Evolutionary conservation across 169 alveolate genomes (phyloP).

Genomic region (Plasmodium reichenowi): DNA sequence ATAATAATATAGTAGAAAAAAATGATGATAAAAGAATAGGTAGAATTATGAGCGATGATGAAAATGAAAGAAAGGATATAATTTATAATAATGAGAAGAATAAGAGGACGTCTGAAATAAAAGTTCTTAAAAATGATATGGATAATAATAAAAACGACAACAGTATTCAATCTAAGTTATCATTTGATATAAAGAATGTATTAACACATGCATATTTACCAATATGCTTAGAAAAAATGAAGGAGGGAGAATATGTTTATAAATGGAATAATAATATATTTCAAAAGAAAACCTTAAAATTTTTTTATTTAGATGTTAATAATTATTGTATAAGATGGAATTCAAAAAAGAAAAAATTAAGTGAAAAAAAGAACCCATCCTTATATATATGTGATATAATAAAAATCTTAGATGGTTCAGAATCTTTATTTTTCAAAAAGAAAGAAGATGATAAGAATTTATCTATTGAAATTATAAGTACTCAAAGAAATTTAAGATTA

Average conservation of each 20-base stretch:
- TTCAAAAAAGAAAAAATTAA: constrained; percentile 69
- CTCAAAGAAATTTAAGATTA: constrained; percentile 33
- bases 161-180: constrained; percentile 37
- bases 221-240: constrained; percentile 76
- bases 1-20: constrained; percentile 15
- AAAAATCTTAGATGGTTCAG: constrained; percentile 76
- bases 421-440: constrained; percentile 75
- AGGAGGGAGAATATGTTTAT: constrained; percentile 76
- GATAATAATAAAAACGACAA: constrained; percentile 9
- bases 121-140: constrained; percentile 12
- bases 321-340: constrained; percentile 78
- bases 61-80: constrained; percentile 3
- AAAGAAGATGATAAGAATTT: constrained; percentile 75
- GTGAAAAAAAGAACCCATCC: constrained; percentile 65
- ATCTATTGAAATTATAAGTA: constrained; percentile 75
- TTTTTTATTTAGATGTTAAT: constrained; percentile 69
- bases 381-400: constrained; percentile 75
- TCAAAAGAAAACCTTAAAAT: constrained; percentile 73
- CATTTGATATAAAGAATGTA: constrained; percentile 71
- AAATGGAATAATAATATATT: constrained; percentile 76
- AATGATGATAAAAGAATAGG: constrained; percentile 30
- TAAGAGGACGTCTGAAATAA: neutral
- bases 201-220: constrained; percentile 75
- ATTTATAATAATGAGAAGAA: neutral
- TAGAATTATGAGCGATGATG: neutral